A percentile compares a stretch with the other conserved stretches of the same genome.
Conservation (phyloP, 2,329 filamentous ascomycete species). For the Hypoxylon sp. region DNA sequence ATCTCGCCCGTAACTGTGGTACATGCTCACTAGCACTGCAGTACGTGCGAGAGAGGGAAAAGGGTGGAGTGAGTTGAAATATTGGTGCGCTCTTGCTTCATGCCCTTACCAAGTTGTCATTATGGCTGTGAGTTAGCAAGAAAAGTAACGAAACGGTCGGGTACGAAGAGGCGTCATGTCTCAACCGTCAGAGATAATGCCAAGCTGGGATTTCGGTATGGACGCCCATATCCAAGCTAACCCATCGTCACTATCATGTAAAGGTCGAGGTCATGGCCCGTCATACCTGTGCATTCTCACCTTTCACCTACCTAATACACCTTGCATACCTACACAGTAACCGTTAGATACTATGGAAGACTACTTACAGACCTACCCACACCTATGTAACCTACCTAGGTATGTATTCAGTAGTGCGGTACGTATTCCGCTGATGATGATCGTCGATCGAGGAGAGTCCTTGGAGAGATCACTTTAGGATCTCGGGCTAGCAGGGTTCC, state of each 20-base stretch:
- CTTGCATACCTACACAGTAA: slow-evolving; percentile 2
- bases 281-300: slow-evolving; percentile 24
- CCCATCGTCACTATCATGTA: slow-evolving; percentile 18
- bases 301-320: slow-evolving; percentile 21
- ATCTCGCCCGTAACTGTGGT: slow-evolving; percentile 19
- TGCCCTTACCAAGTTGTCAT: slow-evolving; percentile 22
- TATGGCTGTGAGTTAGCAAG: slow-evolving; percentile 24
- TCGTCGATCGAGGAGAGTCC: slow-evolving; percentile 44
- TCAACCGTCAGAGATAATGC: slow-evolving; percentile 33
- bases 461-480: slow-evolving; percentile 44
- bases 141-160: slow-evolving; percentile 12
- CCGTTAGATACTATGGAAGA: no score
- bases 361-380: slow-evolving; percentile 25
- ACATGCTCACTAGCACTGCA: slow-evolving; percentile 1
- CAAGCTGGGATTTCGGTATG: slow-evolving; percentile 16
- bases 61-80: slow-evolving; percentile 1
- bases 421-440: slow-evolving; percentile 33
- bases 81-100: slow-evolving; percentile 6
- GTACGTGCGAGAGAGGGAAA: slow-evolving; percentile 8
- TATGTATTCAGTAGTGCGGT: slow-evolving; percentile 27
- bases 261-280: slow-evolving; percentile 23
- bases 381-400: slow-evolving; percentile 27
- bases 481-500: slow-evolving; percentile 39
- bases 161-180: slow-evolving; percentile 29
- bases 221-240: slow-evolving; percentile 1